Evolutionary conservation across 805 yeast species (phyloP).

Genomic region (Suhomyces sp.): DNA sequence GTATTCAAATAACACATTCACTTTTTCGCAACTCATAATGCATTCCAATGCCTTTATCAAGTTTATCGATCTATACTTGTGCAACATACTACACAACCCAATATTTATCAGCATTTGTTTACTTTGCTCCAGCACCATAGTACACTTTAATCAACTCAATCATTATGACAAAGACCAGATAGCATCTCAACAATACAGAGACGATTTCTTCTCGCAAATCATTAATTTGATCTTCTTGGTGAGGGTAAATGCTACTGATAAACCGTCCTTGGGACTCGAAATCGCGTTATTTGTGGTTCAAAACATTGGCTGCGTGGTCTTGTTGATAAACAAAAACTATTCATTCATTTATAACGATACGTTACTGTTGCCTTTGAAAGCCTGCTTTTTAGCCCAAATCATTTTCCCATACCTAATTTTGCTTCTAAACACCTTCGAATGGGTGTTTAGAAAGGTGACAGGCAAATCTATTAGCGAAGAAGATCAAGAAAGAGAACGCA

Average conservation of each 20-base stretch:
- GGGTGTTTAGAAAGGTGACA: background rate
- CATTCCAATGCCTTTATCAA: slow-evolving; percentile 6
- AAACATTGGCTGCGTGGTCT: slow-evolving; percentile 12
- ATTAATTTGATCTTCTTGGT: slow-evolving; percentile 28
- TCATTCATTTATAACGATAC: slow-evolving; percentile 8
- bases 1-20: background rate
- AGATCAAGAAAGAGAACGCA: background rate
- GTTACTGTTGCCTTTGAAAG: slow-evolving; percentile 10
- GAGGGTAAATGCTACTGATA: slow-evolving; percentile 18
- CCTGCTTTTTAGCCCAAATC: slow-evolving; percentile 16
- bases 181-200: background rate
- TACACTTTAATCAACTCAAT: background rate
- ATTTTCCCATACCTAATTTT: slow-evolving; percentile 20
- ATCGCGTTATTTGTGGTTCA: slow-evolving; percentile 18
- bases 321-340: slow-evolving; percentile 9
- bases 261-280: slow-evolving; percentile 16
- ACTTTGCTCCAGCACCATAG: background rate
- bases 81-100: slow-evolving; percentile 21
- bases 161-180: background rate
- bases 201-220: slow-evolving; percentile 23
- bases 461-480: background rate
- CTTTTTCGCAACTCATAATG: background rate
- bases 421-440: slow-evolving; percentile 11
- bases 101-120: background rate
- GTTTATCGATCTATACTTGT: slow-evolving; percentile 16